Evolutionary conservation across 768 basidiomycete species (phyloP).

Genomic region (Kondoa malvinella): DNA sequence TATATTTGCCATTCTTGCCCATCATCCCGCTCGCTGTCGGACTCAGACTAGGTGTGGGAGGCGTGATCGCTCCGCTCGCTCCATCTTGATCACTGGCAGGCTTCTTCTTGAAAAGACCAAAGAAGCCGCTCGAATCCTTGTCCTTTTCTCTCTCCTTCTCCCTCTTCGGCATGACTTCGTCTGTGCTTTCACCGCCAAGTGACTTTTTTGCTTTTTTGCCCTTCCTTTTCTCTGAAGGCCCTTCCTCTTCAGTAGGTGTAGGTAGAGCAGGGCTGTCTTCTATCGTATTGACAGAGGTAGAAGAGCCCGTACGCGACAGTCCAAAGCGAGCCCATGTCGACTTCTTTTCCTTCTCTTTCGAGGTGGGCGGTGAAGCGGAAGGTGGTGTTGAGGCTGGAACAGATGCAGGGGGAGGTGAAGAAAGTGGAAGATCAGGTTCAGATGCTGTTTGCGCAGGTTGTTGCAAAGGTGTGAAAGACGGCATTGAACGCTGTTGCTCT

Average conservation of each 20-base stretch:
- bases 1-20: constrained; percentile 28
- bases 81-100: constrained; percentile 25
- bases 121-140: constrained; percentile 28
- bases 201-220: constrained; percentile 27
- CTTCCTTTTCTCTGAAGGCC: constrained; percentile 36
- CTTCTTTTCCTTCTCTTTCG: constrained; percentile 50
- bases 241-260: background rate
- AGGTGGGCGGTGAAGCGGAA: constrained; percentile 23
- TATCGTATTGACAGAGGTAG: background rate
- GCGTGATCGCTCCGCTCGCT: background rate
- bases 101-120: constrained; percentile 21
- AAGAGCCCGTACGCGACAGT: constrained; percentile 37
- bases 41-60: background rate
- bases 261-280: background rate
- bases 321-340: constrained; percentile 35
- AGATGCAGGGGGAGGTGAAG: no score
- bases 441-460: no score
- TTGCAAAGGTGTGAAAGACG: no score
- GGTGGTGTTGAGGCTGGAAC: no score
- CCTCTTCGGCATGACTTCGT: constrained; percentile 15
- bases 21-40: constrained; percentile 30
- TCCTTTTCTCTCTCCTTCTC: constrained; percentile 31
- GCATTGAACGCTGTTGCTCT: constrained; percentile 1
- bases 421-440: no score
- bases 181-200: background rate